Evolutionary conservation across 2,329 filamentous ascomycete genomes (phyloP).

Genomic region (Magnaporthiopsis poae): DNA sequence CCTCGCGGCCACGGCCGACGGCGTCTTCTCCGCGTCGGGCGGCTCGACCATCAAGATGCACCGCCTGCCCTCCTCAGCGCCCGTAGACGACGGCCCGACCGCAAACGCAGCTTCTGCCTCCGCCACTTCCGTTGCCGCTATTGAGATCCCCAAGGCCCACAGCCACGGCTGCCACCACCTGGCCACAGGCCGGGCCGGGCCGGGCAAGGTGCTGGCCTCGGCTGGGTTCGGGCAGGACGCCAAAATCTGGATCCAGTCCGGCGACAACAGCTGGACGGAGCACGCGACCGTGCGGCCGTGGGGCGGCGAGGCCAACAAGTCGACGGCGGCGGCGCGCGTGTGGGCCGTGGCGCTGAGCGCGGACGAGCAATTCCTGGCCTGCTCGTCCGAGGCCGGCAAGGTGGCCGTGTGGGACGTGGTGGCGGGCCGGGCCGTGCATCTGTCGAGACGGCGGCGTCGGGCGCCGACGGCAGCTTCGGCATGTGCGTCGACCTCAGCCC

Average conservation of each 20-base stretch:
- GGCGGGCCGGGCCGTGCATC: slow-evolving; percentile 42
- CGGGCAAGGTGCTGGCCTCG: slow-evolving; percentile 66
- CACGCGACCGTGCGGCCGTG: slow-evolving; percentile 31
- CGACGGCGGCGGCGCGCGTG: slow-evolving; percentile 59
- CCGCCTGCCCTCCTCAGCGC: slow-evolving; percentile 61
- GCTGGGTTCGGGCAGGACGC: slow-evolving; percentile 84
- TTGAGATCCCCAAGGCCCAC: slow-evolving; percentile 63
- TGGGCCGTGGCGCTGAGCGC: slow-evolving; percentile 84
- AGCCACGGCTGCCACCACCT: slow-evolving; percentile 87
- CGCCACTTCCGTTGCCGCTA: slow-evolving; percentile 51
- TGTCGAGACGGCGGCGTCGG: slow-evolving; percentile 56
- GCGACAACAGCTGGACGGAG: slow-evolving; percentile 41
- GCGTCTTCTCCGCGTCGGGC: slow-evolving; percentile 75
- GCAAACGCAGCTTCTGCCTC: slow-evolving; percentile 47
- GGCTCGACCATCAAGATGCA: slow-evolving; percentile 74
- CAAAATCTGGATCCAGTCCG: slow-evolving; percentile 64
- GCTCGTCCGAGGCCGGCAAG: slow-evolving; percentile 75
- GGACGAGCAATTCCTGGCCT: slow-evolving; percentile 75
- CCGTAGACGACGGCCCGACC: slow-evolving; percentile 64
- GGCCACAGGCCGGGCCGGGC: slow-evolving; percentile 47
- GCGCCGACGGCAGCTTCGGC: slow-evolving; percentile 76
- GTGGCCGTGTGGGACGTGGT: slow-evolving; percentile 78
- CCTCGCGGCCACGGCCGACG: slow-evolving; percentile 62
- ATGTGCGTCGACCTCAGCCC: slow-evolving; percentile 71
- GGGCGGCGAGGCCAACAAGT: slow-evolving; percentile 35